phyloP scores from a whole-genome alignment of 108 stramenopile genomes.

The Cafeteria roenbergensis region DNA sequence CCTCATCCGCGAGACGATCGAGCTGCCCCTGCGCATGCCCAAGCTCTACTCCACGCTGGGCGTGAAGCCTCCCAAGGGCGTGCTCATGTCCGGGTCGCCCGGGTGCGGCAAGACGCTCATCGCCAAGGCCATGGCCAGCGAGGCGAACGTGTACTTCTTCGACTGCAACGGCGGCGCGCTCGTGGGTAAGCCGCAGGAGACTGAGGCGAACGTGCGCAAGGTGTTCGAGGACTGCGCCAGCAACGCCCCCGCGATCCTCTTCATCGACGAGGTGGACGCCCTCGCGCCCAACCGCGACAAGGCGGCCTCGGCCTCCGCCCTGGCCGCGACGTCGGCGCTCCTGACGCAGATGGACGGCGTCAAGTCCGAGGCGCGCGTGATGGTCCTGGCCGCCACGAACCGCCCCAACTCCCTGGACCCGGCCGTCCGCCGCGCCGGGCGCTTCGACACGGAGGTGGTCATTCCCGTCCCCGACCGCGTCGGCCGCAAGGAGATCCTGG shows the following conservation, averaged over 20 bases:
- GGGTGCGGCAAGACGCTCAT: slow-evolving; percentile 95
- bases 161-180: slow-evolving; percentile 93
- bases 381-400: slow-evolving; percentile 89
- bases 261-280: slow-evolving; percentile 95
- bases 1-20: slow-evolving; percentile 89
- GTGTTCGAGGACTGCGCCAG: slow-evolving; percentile 80
- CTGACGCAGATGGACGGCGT: slow-evolving; percentile 92
- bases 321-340: slow-evolving; percentile 24
- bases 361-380: slow-evolving; percentile 62
- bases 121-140: slow-evolving; percentile 96
- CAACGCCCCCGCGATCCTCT: slow-evolving; percentile 83
- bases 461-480: slow-evolving; percentile 94
- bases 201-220: slow-evolving; percentile 82
- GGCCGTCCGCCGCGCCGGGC: slow-evolving; percentile 81
- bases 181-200: slow-evolving; percentile 45
- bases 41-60: slow-evolving; percentile 89
- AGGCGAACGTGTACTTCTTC: slow-evolving; percentile 97
- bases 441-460: slow-evolving; percentile 93
- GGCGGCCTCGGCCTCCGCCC: background rate
- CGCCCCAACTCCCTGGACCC: slow-evolving; percentile 73
- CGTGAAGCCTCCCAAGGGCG: slow-evolving; percentile 82
- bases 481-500: slow-evolving; percentile 93
- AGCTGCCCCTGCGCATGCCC: slow-evolving; percentile 88
- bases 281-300: slow-evolving; percentile 55
- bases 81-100: slow-evolving; percentile 91